Base-by-base conservation (phyloP, 169 alveolate species). In the Babesia bigemina region DNA sequence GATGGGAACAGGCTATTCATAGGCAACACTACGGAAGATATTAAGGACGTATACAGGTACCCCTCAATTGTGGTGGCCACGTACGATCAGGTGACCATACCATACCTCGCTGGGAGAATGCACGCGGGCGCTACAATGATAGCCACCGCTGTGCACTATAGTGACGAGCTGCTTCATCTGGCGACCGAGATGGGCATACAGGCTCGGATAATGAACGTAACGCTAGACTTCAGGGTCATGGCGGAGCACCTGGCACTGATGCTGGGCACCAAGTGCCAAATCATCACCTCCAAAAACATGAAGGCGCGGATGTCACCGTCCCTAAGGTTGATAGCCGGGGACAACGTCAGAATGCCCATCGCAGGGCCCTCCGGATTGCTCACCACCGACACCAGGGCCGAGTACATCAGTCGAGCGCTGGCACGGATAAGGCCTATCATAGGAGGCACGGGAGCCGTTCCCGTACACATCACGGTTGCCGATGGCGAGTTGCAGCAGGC, bases 21-120 rank as follows among this genome's bases (percentile, higher is more conserved):
- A 17, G 72, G 84, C 0, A 67, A 81, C 49, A 63, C 44, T 11
- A 42, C 70, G 48, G 56, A 73, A 11, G 88, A 63, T 22, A 47
- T 81, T 57, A 66, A 47, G 21, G 65, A 47, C 71, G 77, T 72
- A 21, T 81, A 48, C 33, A 60, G 72, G 63, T 52, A 12, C 39
- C 88, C 88, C 4, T 71, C 84, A 29, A 44, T 81, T 2, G 55
- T 77, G 39, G 33, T 77, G 21, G 49, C 60, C 13, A 22, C 60
- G 17, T 67, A 53, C 60, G 66, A 50, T 42, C 29, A 29, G 26
- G 52, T 21, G 17, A 55, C 56, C n/a, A 29, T 42, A 33, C 66
- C 76, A 4, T 67, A 36, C 55, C 53, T 67, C n/a, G 28, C 21
- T 0, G 76, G 76, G 21, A 50, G 65, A 42, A 24, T 67, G 22